A percentile compares a stretch with the other conserved stretches of the same genome.
Conservation (phyloP, 176 grass and related monocot genomes). For the Tillandsia leiboldiana region DNA sequence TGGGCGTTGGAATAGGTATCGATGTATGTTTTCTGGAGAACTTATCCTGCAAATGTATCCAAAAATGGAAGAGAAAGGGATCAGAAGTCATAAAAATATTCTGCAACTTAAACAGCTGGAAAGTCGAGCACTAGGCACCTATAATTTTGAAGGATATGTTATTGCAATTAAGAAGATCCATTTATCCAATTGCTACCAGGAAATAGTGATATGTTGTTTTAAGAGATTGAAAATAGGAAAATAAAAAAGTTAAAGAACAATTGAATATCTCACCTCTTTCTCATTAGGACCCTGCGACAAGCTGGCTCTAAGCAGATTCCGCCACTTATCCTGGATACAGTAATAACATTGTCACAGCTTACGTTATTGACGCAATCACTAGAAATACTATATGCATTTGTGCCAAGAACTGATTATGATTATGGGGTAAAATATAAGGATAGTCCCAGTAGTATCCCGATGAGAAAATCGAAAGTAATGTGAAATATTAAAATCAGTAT, state of each 20-base stretch:
- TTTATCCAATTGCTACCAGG: neutral
- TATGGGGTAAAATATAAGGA: no score
- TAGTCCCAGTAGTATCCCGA: no score
- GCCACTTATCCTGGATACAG: conserved; percentile 80
- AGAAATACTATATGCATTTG: no score
- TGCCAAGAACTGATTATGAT: no score
- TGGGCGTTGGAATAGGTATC: conserved; percentile 61
- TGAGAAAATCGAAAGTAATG: no score
- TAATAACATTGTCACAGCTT: conserved; percentile 9
- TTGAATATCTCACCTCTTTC: conserved; percentile 45
- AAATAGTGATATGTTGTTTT: neutral
- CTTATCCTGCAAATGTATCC: conserved; percentile 33
- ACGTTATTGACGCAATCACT: neutral
- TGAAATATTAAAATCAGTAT: no score
- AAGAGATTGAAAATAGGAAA: neutral
- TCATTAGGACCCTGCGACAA: conserved; percentile 40
- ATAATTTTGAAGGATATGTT: neutral
- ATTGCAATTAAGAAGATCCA: neutral
- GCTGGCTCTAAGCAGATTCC: conserved; percentile 89
- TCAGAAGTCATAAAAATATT: neutral
- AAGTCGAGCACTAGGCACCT: neutral
- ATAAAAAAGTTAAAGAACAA: neutral
- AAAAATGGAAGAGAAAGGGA: conserved; percentile 1
- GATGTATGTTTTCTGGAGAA: conserved; percentile 53
- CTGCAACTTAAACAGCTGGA: neutral